These are phyloP conservation scores for Pleoardoris graminearum DNA, from an alignment of 2,329 filamentous ascomycete species.

Conservation along the genomic window DNA sequence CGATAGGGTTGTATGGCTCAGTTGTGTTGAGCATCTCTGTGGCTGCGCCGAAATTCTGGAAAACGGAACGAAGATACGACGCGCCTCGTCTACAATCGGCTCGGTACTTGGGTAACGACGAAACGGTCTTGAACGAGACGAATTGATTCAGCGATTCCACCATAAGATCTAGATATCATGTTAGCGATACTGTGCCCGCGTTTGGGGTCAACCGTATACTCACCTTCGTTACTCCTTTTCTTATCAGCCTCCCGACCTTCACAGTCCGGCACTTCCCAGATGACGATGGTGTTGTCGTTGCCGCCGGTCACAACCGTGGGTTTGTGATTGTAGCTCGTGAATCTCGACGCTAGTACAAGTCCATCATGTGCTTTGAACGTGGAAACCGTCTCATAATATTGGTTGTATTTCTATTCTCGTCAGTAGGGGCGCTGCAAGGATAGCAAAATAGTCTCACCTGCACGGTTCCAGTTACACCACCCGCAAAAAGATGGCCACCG, in stretches of 20 bases:
- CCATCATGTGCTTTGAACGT: slow-evolving; percentile 84
- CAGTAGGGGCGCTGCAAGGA: too few relatives aligned
- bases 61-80: slow-evolving; percentile 84
- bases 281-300: slow-evolving; percentile 84
- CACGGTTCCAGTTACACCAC: slow-evolving; percentile 83
- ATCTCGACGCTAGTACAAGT: slow-evolving; percentile 82
- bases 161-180: slow-evolving; percentile 58
- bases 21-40: slow-evolving; percentile 81
- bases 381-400: slow-evolving; percentile 78
- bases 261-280: slow-evolving; percentile 77
- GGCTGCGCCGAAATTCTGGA: slow-evolving; percentile 86
- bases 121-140: slow-evolving; percentile 89
- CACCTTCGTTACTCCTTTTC: slow-evolving; percentile 61
- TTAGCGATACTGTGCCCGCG: slow-evolving; percentile 22
- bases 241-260: slow-evolving; percentile 50
- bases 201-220: slow-evolving; percentile 13
- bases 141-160: slow-evolving; percentile 73
- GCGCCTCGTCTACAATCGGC: slow-evolving; percentile 93
- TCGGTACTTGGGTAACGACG: slow-evolving; percentile 80
- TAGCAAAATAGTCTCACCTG: too few relatives aligned
- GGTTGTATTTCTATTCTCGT: slow-evolving; percentile 66
- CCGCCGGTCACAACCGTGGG: slow-evolving; percentile 93
- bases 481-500: slow-evolving; percentile 83
- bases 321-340: slow-evolving; percentile 69
- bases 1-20: slow-evolving; percentile 82